Conservation (phyloP, 2,329 filamentous ascomycete species). For the Eurotiales sp. region DNA sequence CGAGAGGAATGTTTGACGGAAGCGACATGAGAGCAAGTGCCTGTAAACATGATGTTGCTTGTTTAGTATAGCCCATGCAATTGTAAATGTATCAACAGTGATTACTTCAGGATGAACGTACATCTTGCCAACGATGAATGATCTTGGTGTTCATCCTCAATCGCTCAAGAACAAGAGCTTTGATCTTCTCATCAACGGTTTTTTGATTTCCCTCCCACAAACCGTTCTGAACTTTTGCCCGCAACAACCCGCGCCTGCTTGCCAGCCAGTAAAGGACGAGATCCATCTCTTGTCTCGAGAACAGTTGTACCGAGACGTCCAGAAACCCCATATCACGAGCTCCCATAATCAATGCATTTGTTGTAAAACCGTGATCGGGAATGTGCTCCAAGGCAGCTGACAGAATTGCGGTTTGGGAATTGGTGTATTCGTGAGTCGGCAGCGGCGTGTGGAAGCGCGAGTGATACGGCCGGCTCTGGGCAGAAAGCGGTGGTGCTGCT, state of each 20-base stretch:
- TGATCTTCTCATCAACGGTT: conserved; percentile 62
- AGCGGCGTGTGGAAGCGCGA: conserved; percentile 65
- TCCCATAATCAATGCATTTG: conserved; percentile 67
- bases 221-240: conserved; percentile 31
- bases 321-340: conserved; percentile 81
- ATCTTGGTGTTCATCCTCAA: conserved; percentile 70
- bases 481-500: background rate
- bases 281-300: conserved; percentile 75
- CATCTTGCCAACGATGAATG: conserved; percentile 81
- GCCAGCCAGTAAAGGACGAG: conserved; percentile 58
- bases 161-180: conserved; percentile 69
- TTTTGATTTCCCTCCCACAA: conserved; percentile 28
- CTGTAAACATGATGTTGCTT: conserved; percentile 41
- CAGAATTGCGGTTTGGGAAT: conserved; percentile 71
- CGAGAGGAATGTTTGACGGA: conserved; percentile 69
- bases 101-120: conserved; percentile 39
- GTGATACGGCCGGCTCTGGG: conserved; percentile 56
- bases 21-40: conserved; percentile 89
- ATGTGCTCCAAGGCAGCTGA: conserved; percentile 75
- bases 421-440: conserved; percentile 55
- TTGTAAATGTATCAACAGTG: background rate
- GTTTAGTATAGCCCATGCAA: too few species aligned
- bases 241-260: conserved; percentile 36
- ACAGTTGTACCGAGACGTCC: conserved; percentile 77
- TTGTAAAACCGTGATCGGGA: conserved; percentile 77